A percentile compares a stretch with the other conserved stretches of the same genome.
Conservation (phyloP, 2,329 filamentous ascomycete species). For the Fusarium nanum region DNA sequence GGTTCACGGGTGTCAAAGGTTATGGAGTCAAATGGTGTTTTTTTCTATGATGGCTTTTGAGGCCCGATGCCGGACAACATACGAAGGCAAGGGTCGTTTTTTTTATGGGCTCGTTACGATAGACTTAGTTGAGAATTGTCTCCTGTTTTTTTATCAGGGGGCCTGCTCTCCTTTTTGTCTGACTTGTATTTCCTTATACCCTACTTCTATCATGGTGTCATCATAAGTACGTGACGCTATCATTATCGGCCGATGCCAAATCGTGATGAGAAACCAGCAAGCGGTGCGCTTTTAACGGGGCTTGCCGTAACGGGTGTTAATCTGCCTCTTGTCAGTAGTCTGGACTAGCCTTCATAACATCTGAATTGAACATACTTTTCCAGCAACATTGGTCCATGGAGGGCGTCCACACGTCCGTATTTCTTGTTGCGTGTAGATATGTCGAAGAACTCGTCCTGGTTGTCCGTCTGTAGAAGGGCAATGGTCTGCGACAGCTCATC, state of each 20-base stretch:
- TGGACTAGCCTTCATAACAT: background rate
- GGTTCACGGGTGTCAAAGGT: conserved; percentile 33
- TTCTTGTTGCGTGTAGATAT: conserved; percentile 90
- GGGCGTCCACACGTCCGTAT: conserved; percentile 90
- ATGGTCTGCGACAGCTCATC: conserved; percentile 96
- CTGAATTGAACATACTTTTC: conserved; percentile 77
- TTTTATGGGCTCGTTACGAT: conserved; percentile 3
- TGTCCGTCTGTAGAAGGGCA: conserved; percentile 85
- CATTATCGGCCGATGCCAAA: conserved; percentile 70
- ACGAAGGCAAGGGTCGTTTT: background rate
- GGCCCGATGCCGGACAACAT: background rate
- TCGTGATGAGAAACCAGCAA: conserved; percentile 78
- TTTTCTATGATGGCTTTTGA: conserved; percentile 8
- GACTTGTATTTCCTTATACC: background rate
- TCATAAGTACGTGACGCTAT: conserved; percentile 6
- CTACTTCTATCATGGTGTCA: background rate
- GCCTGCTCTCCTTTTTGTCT: background rate
- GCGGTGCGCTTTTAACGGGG: conserved; percentile 70
- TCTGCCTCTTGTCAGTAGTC: conserved; percentile 55
- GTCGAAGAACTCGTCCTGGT: conserved; percentile 97
- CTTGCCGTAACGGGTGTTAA: conserved; percentile 72
- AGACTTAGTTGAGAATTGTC: conserved; percentile 1
- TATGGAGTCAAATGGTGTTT: conserved; percentile 43
- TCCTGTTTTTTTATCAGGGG: background rate
- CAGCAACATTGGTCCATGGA: conserved; percentile 88